These are phyloP conservation scores for Iberis pinnata DNA, from an alignment of 345 rosid genomes.

Conservation along the genomic window DNA sequence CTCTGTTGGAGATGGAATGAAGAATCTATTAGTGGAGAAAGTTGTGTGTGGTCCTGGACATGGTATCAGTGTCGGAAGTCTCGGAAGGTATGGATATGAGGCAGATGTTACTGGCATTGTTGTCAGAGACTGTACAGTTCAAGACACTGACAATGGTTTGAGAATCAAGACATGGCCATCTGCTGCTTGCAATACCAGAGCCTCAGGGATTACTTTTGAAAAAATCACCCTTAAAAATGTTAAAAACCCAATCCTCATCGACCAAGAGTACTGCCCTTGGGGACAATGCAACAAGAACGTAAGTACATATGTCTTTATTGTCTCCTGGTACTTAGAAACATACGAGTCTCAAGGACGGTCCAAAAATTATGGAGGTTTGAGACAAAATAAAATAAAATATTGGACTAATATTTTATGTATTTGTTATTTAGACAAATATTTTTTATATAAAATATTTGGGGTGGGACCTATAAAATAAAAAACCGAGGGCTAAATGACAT, in stretches of 20 bases:
- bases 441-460: no score
- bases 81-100: slow-evolving; percentile 39
- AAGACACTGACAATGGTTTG: slow-evolving; percentile 34
- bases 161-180: slow-evolving; percentile 64
- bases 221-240: slow-evolving; percentile 29
- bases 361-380: no score
- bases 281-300: slow-evolving; percentile 25
- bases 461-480: no score
- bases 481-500: no score
- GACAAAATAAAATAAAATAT: no score
- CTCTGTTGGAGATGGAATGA: slow-evolving; percentile 48
- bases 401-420: no score
- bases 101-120: slow-evolving; percentile 32
- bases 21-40: slow-evolving; percentile 19
- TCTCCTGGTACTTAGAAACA: no score
- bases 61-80: slow-evolving; percentile 59
- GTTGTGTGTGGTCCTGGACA: slow-evolving; percentile 66
- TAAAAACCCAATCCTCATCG: slow-evolving; percentile 35
- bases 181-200: slow-evolving; percentile 20
- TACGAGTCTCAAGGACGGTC: no score
- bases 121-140: slow-evolving; percentile 33
- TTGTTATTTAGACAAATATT: no score
- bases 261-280: slow-evolving; percentile 40
- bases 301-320: no score
- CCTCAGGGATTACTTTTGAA: slow-evolving; percentile 24